These are phyloP conservation scores for Amphibolis antarctica DNA, from an alignment of 106 monocot species.

Conservation along the genomic window DNA sequence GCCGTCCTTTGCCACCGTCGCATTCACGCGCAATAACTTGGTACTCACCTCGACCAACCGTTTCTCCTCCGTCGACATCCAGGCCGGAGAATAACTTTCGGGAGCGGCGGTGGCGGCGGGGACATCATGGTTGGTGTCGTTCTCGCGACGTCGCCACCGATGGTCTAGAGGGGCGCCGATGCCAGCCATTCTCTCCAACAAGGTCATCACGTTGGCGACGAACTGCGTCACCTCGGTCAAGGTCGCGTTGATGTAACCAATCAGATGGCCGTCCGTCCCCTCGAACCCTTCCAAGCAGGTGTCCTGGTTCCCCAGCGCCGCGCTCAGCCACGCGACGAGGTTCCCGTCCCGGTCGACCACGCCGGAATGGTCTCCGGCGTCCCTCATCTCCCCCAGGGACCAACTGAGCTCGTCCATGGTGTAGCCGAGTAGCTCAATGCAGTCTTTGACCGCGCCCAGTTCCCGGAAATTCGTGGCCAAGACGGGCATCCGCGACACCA, in stretches of 20 bases:
- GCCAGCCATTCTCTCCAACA: conserved; percentile 43
- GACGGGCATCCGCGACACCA: conserved; percentile 17
- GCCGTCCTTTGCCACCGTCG: conserved; percentile 69
- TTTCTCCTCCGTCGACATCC: conserved; percentile 32
- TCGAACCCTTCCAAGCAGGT: conserved; percentile 90
- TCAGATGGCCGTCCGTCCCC: conserved; percentile 58
- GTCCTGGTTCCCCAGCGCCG: conserved; percentile 75
- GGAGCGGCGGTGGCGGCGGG: too few relatives aligned
- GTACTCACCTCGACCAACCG: conserved; percentile 12
- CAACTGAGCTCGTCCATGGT: conserved; percentile 50
- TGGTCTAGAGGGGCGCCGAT: conserved; percentile 33
- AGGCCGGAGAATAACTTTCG: conserved; percentile 22
- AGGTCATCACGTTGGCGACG: conserved; percentile 46
- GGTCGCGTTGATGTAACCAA: conserved; percentile 21
- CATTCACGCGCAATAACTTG: conserved; percentile 33
- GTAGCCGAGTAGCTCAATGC: conserved; percentile 65
- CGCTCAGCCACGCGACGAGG: conserved; percentile 68
- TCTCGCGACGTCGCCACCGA: conserved; percentile 5
- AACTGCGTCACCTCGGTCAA: conserved; percentile 41
- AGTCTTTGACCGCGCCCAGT: conserved; percentile 62
- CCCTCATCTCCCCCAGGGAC: conserved; percentile 40
- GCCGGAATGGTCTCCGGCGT: conserved; percentile 11
- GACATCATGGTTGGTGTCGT: conserved; percentile 3
- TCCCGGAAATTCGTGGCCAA: conserved; percentile 36
- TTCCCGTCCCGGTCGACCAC: conserved; percentile 34